A percentile compares a stretch with the other conserved stretches of the same genome.
Conservation (phyloP, 1,139 yeast species). For the Meyerozyma smithsonii region DNA sequence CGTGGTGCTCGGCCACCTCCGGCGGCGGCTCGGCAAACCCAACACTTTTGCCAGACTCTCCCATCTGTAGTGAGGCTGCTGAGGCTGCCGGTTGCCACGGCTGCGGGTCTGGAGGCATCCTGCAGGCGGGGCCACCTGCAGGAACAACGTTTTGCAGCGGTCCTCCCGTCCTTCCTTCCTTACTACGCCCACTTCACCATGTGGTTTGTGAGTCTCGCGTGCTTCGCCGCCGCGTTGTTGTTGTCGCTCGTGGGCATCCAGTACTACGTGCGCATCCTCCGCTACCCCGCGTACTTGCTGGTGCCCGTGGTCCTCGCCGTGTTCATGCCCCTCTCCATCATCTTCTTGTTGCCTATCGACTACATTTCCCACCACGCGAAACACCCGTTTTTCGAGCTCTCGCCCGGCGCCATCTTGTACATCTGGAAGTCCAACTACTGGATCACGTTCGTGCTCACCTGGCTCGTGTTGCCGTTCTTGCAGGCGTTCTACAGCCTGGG, state of each 20-base stretch:
- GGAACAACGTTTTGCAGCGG: no score
- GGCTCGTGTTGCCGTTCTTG: slow-evolving; percentile 66
- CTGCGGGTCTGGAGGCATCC: no score
- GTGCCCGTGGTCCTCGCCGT: slow-evolving; percentile 36
- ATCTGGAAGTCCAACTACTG: slow-evolving; percentile 78
- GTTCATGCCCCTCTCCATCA: slow-evolving; percentile 40
- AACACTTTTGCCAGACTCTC: slow-evolving; percentile 21
- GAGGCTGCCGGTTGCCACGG: no score
- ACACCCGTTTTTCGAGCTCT: slow-evolving; percentile 23
- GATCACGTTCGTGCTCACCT: slow-evolving; percentile 72
- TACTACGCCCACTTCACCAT: slow-evolving; percentile 8
- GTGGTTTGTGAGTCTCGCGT: slow-evolving; percentile 27
- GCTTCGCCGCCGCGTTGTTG: slow-evolving; percentile 26
- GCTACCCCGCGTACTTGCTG: slow-evolving; percentile 30
- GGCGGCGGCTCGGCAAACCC: slow-evolving; percentile 41
- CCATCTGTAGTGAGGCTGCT: background rate
- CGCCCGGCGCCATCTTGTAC: slow-evolving; percentile 43
- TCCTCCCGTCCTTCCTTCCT: no score
- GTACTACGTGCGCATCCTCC: slow-evolving; percentile 32
- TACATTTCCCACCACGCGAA: slow-evolving; percentile 30
- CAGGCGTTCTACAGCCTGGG: slow-evolving; percentile 76
- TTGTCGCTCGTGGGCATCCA: slow-evolving; percentile 33
- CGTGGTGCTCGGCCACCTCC: slow-evolving; percentile 35
- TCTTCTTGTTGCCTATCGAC: slow-evolving; percentile 38
- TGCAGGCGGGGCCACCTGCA: no score